Conservation (phyloP, 2,329 filamentous ascomycete genomes). For the Diaporthe nobilis region DNA sequence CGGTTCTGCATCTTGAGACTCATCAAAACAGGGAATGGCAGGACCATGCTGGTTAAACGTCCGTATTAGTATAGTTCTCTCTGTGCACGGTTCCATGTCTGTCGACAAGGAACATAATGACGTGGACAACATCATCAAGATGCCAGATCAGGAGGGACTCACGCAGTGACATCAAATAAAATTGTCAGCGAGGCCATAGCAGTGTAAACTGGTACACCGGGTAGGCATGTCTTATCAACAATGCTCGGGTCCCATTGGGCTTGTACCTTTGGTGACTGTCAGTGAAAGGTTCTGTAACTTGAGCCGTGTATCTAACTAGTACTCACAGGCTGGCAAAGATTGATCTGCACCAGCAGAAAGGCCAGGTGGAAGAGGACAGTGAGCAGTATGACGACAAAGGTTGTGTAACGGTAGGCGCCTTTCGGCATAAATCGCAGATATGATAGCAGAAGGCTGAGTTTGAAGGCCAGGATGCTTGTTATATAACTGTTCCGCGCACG, state of each 20-base stretch:
- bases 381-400: slow-evolving; percentile 52
- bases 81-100: not conserved
- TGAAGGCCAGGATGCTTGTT: slow-evolving; percentile 60
- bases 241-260: slow-evolving; percentile 58
- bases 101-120: not conserved
- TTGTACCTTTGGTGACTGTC: not conserved
- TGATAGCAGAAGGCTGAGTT: slow-evolving; percentile 60
- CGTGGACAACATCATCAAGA: not conserved
- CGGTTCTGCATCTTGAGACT: slow-evolving; percentile 51
- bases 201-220: slow-evolving; percentile 59
- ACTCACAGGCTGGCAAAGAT: slow-evolving; percentile 54
- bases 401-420: slow-evolving; percentile 51
- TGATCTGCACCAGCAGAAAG: slow-evolving; percentile 54
- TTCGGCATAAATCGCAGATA: slow-evolving; percentile 61
- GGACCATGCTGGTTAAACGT: slow-evolving; percentile 51
- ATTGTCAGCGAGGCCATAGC: slow-evolving; percentile 58
- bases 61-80: not conserved
- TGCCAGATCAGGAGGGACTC: slow-evolving; percentile 41
- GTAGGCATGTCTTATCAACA: slow-evolving; percentile 55
- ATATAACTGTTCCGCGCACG: slow-evolving; percentile 52
- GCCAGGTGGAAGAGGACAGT: slow-evolving; percentile 56
- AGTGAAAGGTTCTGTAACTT: slow-evolving; percentile 23
- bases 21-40: slow-evolving; percentile 58
- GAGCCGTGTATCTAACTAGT: slow-evolving; percentile 32
- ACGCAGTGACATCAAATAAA: slow-evolving; percentile 58